Conservation (phyloP, 1,139 yeast genomes). For the Pichia sp. region DNA sequence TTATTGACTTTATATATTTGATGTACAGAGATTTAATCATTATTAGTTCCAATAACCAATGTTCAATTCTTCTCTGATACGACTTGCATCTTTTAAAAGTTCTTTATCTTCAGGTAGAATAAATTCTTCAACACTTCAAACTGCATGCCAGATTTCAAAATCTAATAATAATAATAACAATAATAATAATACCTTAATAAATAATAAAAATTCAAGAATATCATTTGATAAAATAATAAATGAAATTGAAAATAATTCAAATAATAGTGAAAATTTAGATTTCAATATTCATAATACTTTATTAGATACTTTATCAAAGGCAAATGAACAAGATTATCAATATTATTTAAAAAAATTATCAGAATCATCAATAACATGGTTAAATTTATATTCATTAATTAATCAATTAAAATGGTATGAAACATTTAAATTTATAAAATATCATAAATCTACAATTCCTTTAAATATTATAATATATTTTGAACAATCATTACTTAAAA, state of each 20-base stretch:
- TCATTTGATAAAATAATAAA: background rate
- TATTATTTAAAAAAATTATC: no score
- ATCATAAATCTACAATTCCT: background rate
- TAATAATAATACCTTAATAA: no score
- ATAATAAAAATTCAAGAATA: background rate
- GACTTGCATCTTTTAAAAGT: background rate
- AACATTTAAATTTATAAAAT: background rate
- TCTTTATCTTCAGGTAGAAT: background rate
- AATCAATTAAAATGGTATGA: background rate
- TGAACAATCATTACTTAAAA: background rate
- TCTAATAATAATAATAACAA: background rate
- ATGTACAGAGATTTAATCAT: no score
- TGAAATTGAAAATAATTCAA: background rate
- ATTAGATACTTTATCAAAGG: no score
- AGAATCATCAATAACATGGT: background rate
- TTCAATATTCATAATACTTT: no score
- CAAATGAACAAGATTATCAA: no score
- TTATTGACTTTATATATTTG: no score
- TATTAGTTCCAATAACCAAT: no score
- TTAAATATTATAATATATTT: background rate
- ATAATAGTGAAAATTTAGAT: no score
- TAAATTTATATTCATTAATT: background rate
- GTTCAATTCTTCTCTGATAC: background rate
- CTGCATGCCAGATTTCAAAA: background rate
- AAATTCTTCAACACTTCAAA: background rate